Evolutionary conservation across 2,329 filamentous ascomycete genomes (phyloP), one percentile per base, ranked within the genome.

Genomic region (Gliomastix tumulicola): DNA sequence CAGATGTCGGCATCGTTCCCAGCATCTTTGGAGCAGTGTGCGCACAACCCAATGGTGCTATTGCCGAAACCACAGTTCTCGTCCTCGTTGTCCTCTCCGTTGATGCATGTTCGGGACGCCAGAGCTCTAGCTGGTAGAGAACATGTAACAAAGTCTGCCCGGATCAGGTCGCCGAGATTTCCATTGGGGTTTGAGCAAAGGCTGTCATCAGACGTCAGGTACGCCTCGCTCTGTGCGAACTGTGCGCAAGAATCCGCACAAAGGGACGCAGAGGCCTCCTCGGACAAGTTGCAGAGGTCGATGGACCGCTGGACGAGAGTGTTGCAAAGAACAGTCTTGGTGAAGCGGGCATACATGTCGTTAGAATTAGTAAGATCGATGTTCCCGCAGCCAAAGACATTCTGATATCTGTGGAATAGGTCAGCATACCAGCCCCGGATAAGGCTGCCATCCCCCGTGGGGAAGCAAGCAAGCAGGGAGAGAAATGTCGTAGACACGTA

Each of bases 1-100:
- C 92, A 98, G 4, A 89, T 94, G 57, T 97, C 90, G 35, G 90
- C 97, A 9, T 88, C 84, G 60, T 97, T 97, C 44, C 82, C 77
- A 20, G 89, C 88, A 49, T 85, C 90, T 7, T 79, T 71, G 30
- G 76, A 74, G 59, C 92, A 98, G 59, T 92, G 96, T 5, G 82
- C 79, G 65, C 92, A 98, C 23, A 98, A 70, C 4, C 89, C 88
- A 38, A 81, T 57, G 7, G 73, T 78, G 56, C 76, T 82, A 44
- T 77, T 74, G 28, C 73, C 76, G 56, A 83, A 98, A 32, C 92
- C 92, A 59, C 92, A 98, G 55, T 97, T 87, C 7, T 80, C 62
- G 2, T 82, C 79, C 63, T 98, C 88, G 51, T 98, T 98, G 28
- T 72, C 62, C 36, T 77, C 76, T 32, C 83, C 92, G 28, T 74